Evolutionary conservation across 2,329 filamentous ascomycete genomes (phyloP).

Genomic region (Neofusicoccum kwambonambiense): DNA sequence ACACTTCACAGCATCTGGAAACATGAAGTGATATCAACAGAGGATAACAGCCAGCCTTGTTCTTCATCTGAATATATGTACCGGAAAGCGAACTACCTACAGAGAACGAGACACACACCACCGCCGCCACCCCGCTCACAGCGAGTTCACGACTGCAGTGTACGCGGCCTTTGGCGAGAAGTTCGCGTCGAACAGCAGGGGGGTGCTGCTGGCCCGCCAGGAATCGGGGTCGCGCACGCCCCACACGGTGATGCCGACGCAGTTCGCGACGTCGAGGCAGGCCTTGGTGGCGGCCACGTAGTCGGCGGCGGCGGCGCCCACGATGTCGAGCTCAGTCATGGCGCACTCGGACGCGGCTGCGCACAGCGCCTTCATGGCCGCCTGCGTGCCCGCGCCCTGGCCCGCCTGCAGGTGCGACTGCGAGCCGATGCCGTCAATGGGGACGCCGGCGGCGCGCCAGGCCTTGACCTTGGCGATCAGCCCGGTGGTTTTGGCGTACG

Average conservation of each 20-base stretch:
- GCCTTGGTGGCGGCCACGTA: constrained; percentile 56
- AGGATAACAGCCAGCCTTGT: no score
- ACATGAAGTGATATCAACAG: no score
- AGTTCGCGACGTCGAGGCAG: constrained; percentile 59
- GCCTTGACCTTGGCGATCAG: constrained; percentile 62
- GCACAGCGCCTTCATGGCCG: constrained; percentile 55
- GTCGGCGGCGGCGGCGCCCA: constrained; percentile 54
- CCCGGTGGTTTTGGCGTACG: constrained; percentile 56
- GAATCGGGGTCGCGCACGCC: constrained; percentile 45
- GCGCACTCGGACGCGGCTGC: constrained; percentile 57
- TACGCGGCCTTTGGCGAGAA: constrained; percentile 44
- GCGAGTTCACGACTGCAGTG: constrained; percentile 27
- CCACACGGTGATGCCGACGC: constrained; percentile 67
- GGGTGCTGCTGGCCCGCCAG: constrained; percentile 40
- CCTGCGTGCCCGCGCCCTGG: constrained; percentile 46
- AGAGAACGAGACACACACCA: no score
- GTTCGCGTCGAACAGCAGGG: constrained; percentile 44
- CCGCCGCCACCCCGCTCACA: neutral
- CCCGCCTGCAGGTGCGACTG: constrained; percentile 56
- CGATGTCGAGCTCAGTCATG: constrained; percentile 68
- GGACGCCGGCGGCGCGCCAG: constrained; percentile 61
- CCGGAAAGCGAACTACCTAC: no score
- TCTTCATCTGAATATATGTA: no score
- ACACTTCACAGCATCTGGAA: no score
- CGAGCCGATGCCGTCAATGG: constrained; percentile 64